Conservation (phyloP, 2,329 filamentous ascomycete genomes). For the Penicillium sclerotigenum region DNA sequence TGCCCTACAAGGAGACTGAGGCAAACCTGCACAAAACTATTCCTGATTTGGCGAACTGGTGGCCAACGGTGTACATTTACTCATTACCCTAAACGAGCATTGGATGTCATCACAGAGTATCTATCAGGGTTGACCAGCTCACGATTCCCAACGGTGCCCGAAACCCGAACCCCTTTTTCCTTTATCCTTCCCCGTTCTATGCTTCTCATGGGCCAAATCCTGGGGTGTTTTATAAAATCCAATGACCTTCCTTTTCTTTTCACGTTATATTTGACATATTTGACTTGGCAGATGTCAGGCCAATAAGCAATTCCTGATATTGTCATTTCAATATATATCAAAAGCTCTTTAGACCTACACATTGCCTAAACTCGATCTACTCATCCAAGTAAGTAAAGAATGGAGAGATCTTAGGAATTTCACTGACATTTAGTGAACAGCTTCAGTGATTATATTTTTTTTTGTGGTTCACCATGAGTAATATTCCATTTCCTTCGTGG, state of each 20-base stretch:
- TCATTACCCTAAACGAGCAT: conserved; percentile 5
- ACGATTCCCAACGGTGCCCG: conserved; percentile 1
- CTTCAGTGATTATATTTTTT: background rate
- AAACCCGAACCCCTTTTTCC: background rate
- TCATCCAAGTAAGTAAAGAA: background rate
- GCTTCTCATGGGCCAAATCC: conserved; percentile 9
- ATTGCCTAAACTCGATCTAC: background rate
- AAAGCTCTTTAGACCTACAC: background rate
- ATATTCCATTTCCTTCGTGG: conserved; percentile 30
- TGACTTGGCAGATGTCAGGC: background rate
- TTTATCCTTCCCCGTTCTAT: conserved; percentile 1
- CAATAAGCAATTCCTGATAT: background rate
- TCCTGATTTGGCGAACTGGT: conserved; percentile 7
- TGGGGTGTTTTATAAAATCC: conserved; percentile 13
- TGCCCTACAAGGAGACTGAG: conserved; percentile 3
- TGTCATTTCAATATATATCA: background rate
- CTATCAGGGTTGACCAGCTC: conserved; percentile 7
- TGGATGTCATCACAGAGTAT: conserved; percentile 16
- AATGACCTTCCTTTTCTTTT: conserved; percentile 6
- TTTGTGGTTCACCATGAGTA: conserved; percentile 26
- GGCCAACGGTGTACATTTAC: conserved; percentile 15
- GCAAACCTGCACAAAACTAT: conserved; percentile 4
- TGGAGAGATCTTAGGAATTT: background rate
- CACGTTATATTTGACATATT: background rate
- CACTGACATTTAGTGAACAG: background rate